phyloP scores from a whole-genome alignment of 2,329 filamentous ascomycete species.

The Monosporascus sp. region DNA sequence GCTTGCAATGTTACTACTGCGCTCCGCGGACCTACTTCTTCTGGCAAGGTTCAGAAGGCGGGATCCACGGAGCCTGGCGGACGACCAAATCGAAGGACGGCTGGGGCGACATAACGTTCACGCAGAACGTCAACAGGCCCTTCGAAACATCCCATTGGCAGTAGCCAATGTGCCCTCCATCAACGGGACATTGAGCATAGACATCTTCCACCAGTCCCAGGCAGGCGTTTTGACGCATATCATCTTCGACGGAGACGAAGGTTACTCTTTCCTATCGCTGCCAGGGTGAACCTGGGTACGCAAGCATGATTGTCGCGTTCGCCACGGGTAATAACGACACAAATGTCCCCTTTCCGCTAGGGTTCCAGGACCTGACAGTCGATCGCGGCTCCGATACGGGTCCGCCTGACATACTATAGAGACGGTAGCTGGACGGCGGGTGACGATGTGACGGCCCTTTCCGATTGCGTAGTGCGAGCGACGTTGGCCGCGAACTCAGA shows the following conservation, averaged over 20 bases:
- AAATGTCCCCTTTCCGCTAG: background rate
- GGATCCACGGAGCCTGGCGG: background rate
- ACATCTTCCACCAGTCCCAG: background rate
- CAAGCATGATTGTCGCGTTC: background rate
- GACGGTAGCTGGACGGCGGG: background rate
- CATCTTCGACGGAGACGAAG: background rate
- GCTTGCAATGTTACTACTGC: background rate
- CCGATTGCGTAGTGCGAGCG: background rate
- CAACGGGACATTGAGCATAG: background rate
- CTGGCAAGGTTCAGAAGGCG: background rate
- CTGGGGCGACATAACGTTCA: background rate
- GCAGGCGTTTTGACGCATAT: background rate
- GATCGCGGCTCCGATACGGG: background rate
- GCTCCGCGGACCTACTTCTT: background rate
- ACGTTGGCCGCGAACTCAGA: background rate
- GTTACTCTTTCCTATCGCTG: background rate
- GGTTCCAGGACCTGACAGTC: background rate
- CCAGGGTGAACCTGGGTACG: background rate
- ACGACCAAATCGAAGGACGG: background rate
- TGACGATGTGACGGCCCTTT: background rate
- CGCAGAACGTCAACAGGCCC: background rate
- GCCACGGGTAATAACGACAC: background rate
- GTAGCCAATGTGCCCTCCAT: background rate
- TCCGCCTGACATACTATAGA: background rate
- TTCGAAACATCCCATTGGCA: background rate